Conservation (phyloP, 345 rosid genomes). For the Camelina hispida region DNA sequence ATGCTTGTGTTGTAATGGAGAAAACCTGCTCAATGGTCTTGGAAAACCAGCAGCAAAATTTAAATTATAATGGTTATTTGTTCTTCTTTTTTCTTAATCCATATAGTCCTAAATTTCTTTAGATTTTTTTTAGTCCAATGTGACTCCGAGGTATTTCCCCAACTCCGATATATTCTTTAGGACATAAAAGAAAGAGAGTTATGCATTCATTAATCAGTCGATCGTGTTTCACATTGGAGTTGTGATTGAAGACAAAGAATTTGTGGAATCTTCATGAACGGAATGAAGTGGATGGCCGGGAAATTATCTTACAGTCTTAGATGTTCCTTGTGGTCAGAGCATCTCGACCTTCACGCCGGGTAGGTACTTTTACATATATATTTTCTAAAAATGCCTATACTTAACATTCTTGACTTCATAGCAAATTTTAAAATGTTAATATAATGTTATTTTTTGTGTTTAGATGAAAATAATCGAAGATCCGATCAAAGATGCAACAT, state of each 20-base stretch:
- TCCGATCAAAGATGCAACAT: constrained; percentile 70
- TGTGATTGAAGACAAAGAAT: constrained; percentile 85
- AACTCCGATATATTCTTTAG: background rate
- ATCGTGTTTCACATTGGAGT: constrained; percentile 68
- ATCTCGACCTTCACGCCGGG: constrained; percentile 69
- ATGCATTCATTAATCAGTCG: constrained; percentile 2
- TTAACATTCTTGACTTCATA: background rate
- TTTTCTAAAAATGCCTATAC: background rate
- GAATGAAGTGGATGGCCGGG: constrained; percentile 86
- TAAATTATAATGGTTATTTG: no score
- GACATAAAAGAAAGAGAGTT: background rate
- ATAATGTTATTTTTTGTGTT: constrained; percentile 4
- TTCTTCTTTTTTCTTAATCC: no score
- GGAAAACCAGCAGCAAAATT: no score
- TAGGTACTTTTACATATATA: constrained; percentile 55
- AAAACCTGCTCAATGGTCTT: no score
- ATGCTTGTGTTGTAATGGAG: no score
- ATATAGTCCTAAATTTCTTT: no score
- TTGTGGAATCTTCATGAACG: constrained; percentile 74
- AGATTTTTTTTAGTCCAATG: constrained; percentile 93
- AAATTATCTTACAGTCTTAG: constrained; percentile 74
- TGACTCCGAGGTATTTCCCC: constrained; percentile 79
- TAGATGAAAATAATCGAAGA: constrained; percentile 68
- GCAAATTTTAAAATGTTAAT: background rate
- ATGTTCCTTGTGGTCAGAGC: constrained; percentile 87